Evolutionary conservation across 1,284 basidiomycete species (phyloP), one percentile per base, ranked within the genome.

Genomic region (Cystobasidiaceae sp.): DNA sequence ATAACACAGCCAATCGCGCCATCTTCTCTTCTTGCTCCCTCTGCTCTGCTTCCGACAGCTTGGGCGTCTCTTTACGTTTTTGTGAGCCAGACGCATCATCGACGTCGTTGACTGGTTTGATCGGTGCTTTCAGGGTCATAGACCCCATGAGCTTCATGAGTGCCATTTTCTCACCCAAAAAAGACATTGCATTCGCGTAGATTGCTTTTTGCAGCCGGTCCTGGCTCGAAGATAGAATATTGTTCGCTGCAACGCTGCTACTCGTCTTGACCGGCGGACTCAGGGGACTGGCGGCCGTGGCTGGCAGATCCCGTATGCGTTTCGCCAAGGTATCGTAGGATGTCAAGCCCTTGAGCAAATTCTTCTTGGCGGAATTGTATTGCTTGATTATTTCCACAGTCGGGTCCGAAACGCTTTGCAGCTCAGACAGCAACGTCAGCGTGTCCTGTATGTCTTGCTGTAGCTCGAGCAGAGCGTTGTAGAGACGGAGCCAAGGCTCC

Each of bases 111-210:
- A 39, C 37, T n/a, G 37, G n/a, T 13, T 56, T 56, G n/a, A 21
- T 11, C 37, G 19, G 6, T 21, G n/a, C 19, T 11, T 37, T 30
- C 15, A 71, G 68, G 32, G 68, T 69, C 28, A 73, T 43, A 15
- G 66, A 54, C 3, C 71, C 71, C 19, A 74, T 45, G 7, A 67
- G 87, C 80, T 89, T 86, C 2, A 92, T 80, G 17, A 88, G 84
- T 70, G 89, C 85, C 86, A 93, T 89, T 70, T 96, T 86, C 74
- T 88, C 89, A 74, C 91, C 87, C 71, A 98, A 79, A 75, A 94
- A 97, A 19, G 85, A 61, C 61, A 84, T 89, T 0, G 91, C 89
- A 1, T 88, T 82, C 1, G 84, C 83, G 67, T 86, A 81, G 21
- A 98, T 86, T 0, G 92, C 90, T 25, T 82, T 79, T 75, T 96